Base-by-base conservation (phyloP, 805 yeast genomes). In the Metschnikowia kofuensis region DNA sequence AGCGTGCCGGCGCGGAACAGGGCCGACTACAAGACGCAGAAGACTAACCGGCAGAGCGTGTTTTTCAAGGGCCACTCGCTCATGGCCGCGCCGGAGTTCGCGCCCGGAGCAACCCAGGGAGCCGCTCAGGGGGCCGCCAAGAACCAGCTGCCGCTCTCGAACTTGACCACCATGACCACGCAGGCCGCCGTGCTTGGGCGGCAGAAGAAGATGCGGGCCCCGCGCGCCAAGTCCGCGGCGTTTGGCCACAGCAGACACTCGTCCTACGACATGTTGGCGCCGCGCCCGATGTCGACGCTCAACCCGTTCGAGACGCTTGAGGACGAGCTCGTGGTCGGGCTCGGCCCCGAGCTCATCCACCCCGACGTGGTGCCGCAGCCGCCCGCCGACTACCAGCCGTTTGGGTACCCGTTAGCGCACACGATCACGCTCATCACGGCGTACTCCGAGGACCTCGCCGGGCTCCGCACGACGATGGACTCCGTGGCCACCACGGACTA, bases 401-500 rank as follows among this genome's bases (percentile, higher is more conserved):
- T 78, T 27, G 59, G 59, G 2, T 42, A 54, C 50, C 96, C 99
- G 13, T 76, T 94, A 57, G 74, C 70, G 13, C 78, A 73, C 51
- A 53, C 68, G 8, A 60, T 73, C 48, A 51, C 56, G 40, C 57
- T 70, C 43, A 96, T 94, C 9, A 94, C 99, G 1, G 92, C 97
- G 62, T 94, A 94, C 63, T 90, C 97, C 1, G 99, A 94, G 70
- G 96, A 89, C 64, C 87, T 82, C 57, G 85, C 76, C 11, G 96
- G 95, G 53, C 68, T 94, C 49, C 78, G 98, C 60, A 82, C 92
- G 0, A 90, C 98, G 0, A 67, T 92, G 54, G 98, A 94, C 66
- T 92, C 98, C 1, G 65, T 94, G 44, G 88, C 96, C n/a, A 89
- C 96, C 1, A 89, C 97, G 1, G 96, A 89, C 55, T 94, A 87